Conservation (phyloP, 2,329 filamentous ascomycete genomes). For the Ploettnerulaceae sp. region DNA sequence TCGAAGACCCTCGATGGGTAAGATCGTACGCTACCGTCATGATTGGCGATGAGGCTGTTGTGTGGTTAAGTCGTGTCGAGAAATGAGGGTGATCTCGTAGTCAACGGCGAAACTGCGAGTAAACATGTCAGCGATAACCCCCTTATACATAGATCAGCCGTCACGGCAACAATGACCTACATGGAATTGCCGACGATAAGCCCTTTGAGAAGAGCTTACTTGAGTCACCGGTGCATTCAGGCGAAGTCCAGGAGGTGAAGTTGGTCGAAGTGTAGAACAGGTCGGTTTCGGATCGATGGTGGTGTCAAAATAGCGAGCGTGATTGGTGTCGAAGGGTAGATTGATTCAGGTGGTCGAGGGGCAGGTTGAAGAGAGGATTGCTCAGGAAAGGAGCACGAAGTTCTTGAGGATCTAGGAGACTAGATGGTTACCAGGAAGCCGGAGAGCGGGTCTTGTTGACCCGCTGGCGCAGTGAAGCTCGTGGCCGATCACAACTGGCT, state of each 20-base stretch:
- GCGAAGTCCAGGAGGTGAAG: conserved; percentile 14
- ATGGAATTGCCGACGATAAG: conserved; percentile 24
- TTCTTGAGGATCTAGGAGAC: conserved; percentile 16
- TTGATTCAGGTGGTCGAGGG: conserved; percentile 8
- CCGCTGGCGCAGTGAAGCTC: conserved; percentile 10
- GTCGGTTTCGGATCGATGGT: conserved; percentile 6
- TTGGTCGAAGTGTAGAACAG: background rate
- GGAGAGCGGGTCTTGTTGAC: conserved; percentile 29
- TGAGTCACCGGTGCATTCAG: conserved; percentile 33
- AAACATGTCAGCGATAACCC: conserved; percentile 15
- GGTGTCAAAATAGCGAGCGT: conserved; percentile 16
- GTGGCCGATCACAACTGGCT: conserved; percentile 26
- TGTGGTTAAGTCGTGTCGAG: background rate
- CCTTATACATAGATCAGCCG: background rate
- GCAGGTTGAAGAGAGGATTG: conserved; percentile 9
- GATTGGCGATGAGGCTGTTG: conserved; percentile 32
- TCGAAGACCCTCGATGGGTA: conserved; percentile 61
- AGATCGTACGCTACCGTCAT: conserved; percentile 78
- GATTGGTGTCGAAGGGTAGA: conserved; percentile 12
- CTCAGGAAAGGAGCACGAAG: conserved; percentile 22
- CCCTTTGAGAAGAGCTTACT: conserved; percentile 32
- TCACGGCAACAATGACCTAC: conserved; percentile 16
- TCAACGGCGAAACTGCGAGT: conserved; percentile 17
- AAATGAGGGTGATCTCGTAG: conserved; percentile 9
- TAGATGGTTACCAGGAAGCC: conserved; percentile 28